phyloP scores from a whole-genome alignment of 768 basidiomycete genomes.

The Clitopilus passeckerianus region DNA sequence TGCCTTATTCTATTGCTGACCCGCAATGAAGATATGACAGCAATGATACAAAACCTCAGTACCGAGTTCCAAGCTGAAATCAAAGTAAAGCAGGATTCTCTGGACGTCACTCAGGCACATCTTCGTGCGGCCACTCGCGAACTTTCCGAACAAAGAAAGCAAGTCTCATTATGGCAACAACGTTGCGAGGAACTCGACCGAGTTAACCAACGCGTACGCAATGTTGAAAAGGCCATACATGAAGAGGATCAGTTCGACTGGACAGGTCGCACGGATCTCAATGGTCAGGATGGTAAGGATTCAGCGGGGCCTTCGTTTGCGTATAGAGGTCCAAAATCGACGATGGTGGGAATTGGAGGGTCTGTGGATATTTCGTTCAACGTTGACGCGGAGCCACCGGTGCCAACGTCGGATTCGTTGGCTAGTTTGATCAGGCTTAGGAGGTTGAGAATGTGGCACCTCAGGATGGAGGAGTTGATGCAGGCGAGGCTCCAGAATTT shows the following conservation, averaged over 20 bases:
- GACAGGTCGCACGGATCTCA: slow-evolving; percentile 66
- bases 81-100: slow-evolving; percentile 77
- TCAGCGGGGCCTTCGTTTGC: slow-evolving; percentile 63
- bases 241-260: slow-evolving; percentile 86
- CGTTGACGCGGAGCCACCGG: slow-evolving; percentile 68
- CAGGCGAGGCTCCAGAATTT: slow-evolving; percentile 61
- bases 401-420: slow-evolving; percentile 55
- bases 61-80: slow-evolving; percentile 81
- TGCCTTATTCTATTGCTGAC: background rate
- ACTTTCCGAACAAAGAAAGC: slow-evolving; percentile 85
- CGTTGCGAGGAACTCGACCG: slow-evolving; percentile 78
- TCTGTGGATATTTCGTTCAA: slow-evolving; percentile 60
- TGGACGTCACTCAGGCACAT: slow-evolving; percentile 85
- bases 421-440: slow-evolving; percentile 66
- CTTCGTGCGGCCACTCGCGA: slow-evolving; percentile 87
- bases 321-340: slow-evolving; percentile 62
- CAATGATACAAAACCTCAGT: slow-evolving; percentile 77
- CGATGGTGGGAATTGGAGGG: slow-evolving; percentile 59
- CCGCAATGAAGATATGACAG: slow-evolving; percentile 62
- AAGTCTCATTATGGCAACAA: slow-evolving; percentile 71
- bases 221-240: slow-evolving; percentile 72
- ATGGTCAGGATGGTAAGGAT: slow-evolving; percentile 30
- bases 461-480: slow-evolving; percentile 71
- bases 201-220: slow-evolving; percentile 72
- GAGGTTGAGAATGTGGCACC: slow-evolving; percentile 80